These are phyloP conservation scores for Botrytis sinoallii DNA, from an alignment of 2,329 filamentous ascomycete species.

Conservation along the genomic window DNA sequence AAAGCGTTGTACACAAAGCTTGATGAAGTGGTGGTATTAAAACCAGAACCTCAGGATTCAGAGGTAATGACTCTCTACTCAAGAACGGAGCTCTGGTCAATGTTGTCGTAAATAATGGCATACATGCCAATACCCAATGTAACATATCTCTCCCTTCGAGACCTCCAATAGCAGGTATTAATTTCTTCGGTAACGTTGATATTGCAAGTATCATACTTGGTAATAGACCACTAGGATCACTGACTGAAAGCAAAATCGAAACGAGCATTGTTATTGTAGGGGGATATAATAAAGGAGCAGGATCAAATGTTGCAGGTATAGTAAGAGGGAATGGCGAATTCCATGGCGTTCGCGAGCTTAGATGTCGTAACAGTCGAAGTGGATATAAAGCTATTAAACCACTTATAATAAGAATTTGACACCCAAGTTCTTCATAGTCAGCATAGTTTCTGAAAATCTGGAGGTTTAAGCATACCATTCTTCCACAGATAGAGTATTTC, in stretches of 20 bases:
- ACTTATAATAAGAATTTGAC: conserved; percentile 36
- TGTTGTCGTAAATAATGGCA: conserved; percentile 52
- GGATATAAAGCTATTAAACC: conserved; percentile 55
- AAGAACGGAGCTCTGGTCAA: not conserved
- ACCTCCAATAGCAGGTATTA: conserved; percentile 62
- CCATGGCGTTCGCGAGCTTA: conserved; percentile 28
- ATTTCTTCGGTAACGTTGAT: conserved; percentile 67
- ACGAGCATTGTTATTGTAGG: conserved; percentile 72
- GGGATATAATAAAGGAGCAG: conserved; percentile 87
- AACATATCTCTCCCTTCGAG: conserved; percentile 58
- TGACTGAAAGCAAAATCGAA: conserved; percentile 67
- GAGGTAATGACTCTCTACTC: not conserved
- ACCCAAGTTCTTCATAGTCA: conserved; percentile 35
- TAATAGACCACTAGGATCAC: conserved; percentile 60
- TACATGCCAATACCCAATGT: conserved; percentile 77
- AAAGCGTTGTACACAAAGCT: conserved; percentile 67
- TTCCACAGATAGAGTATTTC: conserved; percentile 47
- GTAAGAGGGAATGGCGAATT: conserved; percentile 38
- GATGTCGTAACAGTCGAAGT: conserved; percentile 52
- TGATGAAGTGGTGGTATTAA: conserved; percentile 82
- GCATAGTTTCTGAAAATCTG: conserved; percentile 11
- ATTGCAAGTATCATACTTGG: conserved; percentile 81
- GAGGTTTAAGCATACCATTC: conserved; percentile 43
- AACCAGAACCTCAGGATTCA: conserved; percentile 39
- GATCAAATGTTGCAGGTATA: conserved; percentile 79